A percentile compares a stretch with the other conserved stretches of the same genome.
Conservation (phyloP, 306 rosid species). For the Acacia acuminata region DNA sequence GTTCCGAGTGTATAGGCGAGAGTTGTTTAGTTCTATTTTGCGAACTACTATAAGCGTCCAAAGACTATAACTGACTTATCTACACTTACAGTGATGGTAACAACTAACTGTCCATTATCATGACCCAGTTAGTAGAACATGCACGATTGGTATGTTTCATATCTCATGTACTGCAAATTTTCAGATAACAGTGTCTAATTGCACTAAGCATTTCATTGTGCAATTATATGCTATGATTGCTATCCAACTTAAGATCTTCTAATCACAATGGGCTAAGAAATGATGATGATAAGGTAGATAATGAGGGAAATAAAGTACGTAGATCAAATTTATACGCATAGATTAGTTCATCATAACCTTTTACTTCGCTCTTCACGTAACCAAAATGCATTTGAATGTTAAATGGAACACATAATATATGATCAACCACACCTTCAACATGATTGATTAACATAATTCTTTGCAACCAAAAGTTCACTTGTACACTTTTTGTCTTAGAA, state of each 20-base stretch:
- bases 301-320: background rate
- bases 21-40: no score
- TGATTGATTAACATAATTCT: background rate
- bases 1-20: no score
- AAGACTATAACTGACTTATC: no score
- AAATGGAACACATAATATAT: no score
- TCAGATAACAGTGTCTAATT: slow-evolving; percentile 21
- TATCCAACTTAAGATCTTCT: no score
- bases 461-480: background rate
- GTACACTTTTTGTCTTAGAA: background rate
- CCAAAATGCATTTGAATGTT: no score
- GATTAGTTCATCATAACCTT: slow-evolving; percentile 1
- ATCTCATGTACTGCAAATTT: slow-evolving; percentile 21
- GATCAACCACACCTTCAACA: background rate
- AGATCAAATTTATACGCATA: background rate
- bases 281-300: background rate
- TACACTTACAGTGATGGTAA: no score
- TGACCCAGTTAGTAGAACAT: slow-evolving; percentile 9
- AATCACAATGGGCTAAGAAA: no score
- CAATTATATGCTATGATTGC: background rate
- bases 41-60: no score
- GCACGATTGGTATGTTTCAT: slow-evolving; percentile 57
- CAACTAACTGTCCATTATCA: no score
- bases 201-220: background rate
- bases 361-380: slow-evolving; percentile 4